These are phyloP conservation scores for Rhizopogon vinicolor DNA, from an alignment of 768 basidiomycete genomes.

Conservation along the genomic window DNA sequence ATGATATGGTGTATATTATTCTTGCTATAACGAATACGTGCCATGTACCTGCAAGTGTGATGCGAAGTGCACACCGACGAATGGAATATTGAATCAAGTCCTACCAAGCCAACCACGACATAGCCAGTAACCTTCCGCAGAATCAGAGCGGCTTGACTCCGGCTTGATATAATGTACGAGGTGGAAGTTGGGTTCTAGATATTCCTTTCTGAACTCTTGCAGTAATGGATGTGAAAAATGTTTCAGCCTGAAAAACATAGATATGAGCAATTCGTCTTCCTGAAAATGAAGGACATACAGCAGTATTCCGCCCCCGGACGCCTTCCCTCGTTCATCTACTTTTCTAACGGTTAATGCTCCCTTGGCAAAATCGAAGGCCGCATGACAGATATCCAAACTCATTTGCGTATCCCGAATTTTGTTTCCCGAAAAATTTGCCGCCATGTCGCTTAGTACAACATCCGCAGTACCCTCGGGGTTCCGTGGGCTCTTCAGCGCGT, in stretches of 20 bases:
- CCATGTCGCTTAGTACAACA: slow-evolving; percentile 88
- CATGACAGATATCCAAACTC: slow-evolving; percentile 68
- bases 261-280: neutral
- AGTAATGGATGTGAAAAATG: slow-evolving; percentile 76
- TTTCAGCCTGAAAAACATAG: slow-evolving; percentile 58
- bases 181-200: slow-evolving; percentile 60
- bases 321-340: slow-evolving; percentile 42
- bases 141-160: slow-evolving; percentile 69
- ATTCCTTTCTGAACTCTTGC: slow-evolving; percentile 55
- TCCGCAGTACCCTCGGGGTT: slow-evolving; percentile 53
- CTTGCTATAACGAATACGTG: neutral
- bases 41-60: neutral
- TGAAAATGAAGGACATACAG: slow-evolving; percentile 40
- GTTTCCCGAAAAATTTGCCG: slow-evolving; percentile 77
- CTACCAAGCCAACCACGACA: slow-evolving; percentile 63
- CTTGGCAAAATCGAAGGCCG: slow-evolving; percentile 66
- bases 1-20: slow-evolving; percentile 1
- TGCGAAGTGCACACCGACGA: neutral
- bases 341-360: slow-evolving; percentile 44
- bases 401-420: slow-evolving; percentile 56
- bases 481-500: slow-evolving; percentile 25
- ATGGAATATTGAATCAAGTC: neutral
- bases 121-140: slow-evolving; percentile 82
- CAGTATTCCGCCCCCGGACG: slow-evolving; percentile 33
- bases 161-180: slow-evolving; percentile 75